Evolutionary conservation across 495 filamentous ascomycete species (phyloP).

Genomic region (Aspergillus incahuasiensis): DNA sequence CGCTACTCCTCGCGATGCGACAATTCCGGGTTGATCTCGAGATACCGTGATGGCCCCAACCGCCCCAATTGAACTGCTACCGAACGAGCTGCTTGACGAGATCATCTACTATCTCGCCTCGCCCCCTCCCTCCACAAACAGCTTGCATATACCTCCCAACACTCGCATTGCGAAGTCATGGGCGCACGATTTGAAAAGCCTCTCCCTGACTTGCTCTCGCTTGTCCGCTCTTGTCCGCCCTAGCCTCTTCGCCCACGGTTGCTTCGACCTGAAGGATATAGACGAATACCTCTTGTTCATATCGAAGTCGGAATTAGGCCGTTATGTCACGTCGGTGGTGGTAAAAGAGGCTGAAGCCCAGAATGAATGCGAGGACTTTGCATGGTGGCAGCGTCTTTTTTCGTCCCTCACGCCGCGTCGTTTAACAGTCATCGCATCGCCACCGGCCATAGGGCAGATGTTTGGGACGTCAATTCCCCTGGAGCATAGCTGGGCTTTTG

Average conservation of each 20-base stretch:
- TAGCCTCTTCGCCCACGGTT: constrained; percentile 31
- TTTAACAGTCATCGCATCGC: constrained; percentile 34
- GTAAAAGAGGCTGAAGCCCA: constrained; percentile 14
- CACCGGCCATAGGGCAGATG: constrained; percentile 28
- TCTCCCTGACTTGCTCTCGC: constrained; percentile 24
- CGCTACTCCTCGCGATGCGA: not conserved
- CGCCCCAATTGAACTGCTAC: constrained; percentile 22
- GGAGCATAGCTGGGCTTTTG: constrained; percentile 39
- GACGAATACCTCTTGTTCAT: constrained; percentile 29
- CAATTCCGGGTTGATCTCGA: not conserved
- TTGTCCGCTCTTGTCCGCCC: constrained; percentile 29
- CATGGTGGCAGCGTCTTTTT: constrained; percentile 34
- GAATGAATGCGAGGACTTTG: constrained; percentile 7
- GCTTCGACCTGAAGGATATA: constrained; percentile 26
- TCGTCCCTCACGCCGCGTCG: constrained; percentile 25
- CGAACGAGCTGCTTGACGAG: constrained; percentile 40
- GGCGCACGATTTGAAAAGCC: constrained; percentile 30
- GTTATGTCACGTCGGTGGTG: constrained; percentile 32
- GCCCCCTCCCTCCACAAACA: constrained; percentile 25
- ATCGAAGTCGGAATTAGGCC: constrained; percentile 18
- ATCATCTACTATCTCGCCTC: constrained; percentile 30
- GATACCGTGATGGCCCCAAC: constrained; percentile 18
- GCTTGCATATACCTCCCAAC: constrained; percentile 25
- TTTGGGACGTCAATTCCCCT: constrained; percentile 27
- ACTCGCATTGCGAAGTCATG: constrained; percentile 18